These are phyloP conservation scores for Arabidopsis thaliana DNA, from an alignment of 345 rosid genomes.

Conservation along the genomic window DNA sequence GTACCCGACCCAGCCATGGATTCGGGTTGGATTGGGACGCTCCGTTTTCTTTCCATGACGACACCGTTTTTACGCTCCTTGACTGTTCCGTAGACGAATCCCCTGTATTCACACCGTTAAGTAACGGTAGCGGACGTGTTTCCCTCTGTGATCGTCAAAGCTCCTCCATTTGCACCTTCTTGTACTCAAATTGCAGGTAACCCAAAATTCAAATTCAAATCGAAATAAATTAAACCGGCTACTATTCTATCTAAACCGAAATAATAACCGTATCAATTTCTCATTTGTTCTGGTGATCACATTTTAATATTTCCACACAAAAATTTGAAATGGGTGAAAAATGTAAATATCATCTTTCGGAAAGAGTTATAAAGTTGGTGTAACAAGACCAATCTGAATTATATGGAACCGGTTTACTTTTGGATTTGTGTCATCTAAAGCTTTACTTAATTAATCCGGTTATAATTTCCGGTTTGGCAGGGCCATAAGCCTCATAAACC, in stretches of 20 bases:
- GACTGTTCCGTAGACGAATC: conserved; percentile 73
- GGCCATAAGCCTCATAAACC: conserved; percentile 71
- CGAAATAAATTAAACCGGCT: conserved; percentile 13
- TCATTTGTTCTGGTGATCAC: background rate
- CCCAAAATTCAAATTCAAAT: background rate
- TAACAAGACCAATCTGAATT: too few species aligned
- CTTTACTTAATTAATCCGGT: background rate
- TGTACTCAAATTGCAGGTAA: conserved; percentile 60
- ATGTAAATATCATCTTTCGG: too few species aligned
- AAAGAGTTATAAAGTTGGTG: too few species aligned
- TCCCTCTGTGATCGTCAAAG: conserved; percentile 77
- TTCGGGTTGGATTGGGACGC: conserved; percentile 91
- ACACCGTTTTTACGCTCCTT: conserved; percentile 76
- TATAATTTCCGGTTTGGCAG: conserved; percentile 43
- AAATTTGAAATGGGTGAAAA: background rate
- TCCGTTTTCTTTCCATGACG: conserved; percentile 80
- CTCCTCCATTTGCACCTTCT: conserved; percentile 77
- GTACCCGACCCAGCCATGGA: conserved; percentile 77
- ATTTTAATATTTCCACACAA: too few species aligned
- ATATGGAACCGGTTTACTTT: background rate
- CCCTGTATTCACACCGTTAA: conserved; percentile 55
- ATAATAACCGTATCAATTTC: background rate
- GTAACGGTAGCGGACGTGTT: conserved; percentile 45
- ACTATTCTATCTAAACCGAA: conserved; percentile 12
- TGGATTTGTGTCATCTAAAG: background rate